phyloP scores from a whole-genome alignment of 208 protist genomes.

The Jaenimonas drosophilae region DNA sequence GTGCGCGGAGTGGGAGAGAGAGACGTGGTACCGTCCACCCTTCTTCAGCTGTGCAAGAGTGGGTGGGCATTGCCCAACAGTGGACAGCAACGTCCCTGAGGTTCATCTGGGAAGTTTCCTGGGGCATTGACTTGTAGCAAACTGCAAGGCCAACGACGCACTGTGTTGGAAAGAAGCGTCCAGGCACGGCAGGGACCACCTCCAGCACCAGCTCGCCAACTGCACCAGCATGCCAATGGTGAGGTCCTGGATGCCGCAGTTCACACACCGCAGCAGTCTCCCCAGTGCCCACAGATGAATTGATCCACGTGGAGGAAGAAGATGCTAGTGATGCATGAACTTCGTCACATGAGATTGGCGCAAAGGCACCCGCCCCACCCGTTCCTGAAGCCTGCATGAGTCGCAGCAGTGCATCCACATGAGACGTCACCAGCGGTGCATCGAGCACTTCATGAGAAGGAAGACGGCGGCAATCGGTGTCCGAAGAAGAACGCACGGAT shows the following conservation, averaged over 20 bases:
- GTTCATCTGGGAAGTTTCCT: too few species aligned
- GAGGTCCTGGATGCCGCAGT: conserved; percentile 17
- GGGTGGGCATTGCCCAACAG: too few species aligned
- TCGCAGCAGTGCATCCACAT: conserved; percentile 15
- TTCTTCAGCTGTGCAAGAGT: too few species aligned
- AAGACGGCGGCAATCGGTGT: too few species aligned
- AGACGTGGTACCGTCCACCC: too few species aligned
- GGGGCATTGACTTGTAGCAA: too few species aligned
- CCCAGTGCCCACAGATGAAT: conserved; percentile 19
- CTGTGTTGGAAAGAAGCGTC: conserved; percentile 33
- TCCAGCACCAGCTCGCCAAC: conserved; percentile 17
- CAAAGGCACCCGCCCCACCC: conserved; percentile 15
- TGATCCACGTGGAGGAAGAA: conserved; percentile 38
- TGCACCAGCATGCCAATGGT: conserved; percentile 19
- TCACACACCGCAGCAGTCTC: conserved; percentile 44
- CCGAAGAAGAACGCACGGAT: too few species aligned
- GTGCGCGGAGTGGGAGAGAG: too few species aligned
- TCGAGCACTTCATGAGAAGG: too few species aligned
- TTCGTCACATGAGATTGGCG: too few species aligned
- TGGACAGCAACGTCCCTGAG: conserved; percentile 1
- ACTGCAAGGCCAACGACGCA: conserved; percentile 51
- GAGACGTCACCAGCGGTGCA: too few species aligned
- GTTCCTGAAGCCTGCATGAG: conserved; percentile 16
- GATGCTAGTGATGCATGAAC: too few species aligned
- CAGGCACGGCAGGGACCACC: conserved; percentile 13